A percentile compares a stretch with the other conserved stretches of the same genome.
Conservation (phyloP, 2,329 filamentous ascomycete genomes). For the Botrytis cinerea region DNA sequence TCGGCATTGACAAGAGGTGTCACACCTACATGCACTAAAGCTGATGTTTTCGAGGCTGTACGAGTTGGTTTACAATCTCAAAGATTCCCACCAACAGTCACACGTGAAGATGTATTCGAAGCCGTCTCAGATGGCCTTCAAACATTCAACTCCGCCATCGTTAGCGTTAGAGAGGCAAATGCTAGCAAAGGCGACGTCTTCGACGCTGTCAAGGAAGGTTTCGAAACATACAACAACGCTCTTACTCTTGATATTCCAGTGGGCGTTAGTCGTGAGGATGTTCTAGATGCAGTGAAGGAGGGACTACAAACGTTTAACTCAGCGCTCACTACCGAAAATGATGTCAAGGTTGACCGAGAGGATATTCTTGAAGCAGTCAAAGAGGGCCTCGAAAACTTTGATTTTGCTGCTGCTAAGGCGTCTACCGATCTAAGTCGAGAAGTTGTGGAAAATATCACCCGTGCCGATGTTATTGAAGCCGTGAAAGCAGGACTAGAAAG, state of each 20-base stretch:
- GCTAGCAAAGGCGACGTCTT: slow-evolving; percentile 57
- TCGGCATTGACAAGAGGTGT: slow-evolving; percentile 38
- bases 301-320: slow-evolving; percentile 69
- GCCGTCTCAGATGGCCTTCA: slow-evolving; percentile 63
- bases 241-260: slow-evolving; percentile 60
- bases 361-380: slow-evolving; percentile 65
- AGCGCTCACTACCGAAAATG: slow-evolving; percentile 64
- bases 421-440: slow-evolving; percentile 51
- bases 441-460: slow-evolving; percentile 50
- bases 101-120: slow-evolving; percentile 62
- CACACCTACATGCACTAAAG: slow-evolving; percentile 63
- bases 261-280: slow-evolving; percentile 70
- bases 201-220: slow-evolving; percentile 58
- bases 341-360: slow-evolving; percentile 56
- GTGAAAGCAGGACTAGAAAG: slow-evolving; percentile 59
- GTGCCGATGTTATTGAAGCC: slow-evolving; percentile 57
- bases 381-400: slow-evolving; percentile 67
- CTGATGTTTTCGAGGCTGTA: slow-evolving; percentile 87
- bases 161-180: slow-evolving; percentile 58
- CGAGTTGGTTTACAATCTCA: slow-evolving; percentile 66
- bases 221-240: slow-evolving; percentile 57
- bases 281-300: slow-evolving; percentile 84
- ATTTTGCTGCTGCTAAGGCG: slow-evolving; percentile 51
- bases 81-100: slow-evolving; percentile 71
- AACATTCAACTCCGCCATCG: slow-evolving; percentile 56